Base-by-base conservation (phyloP, 2,329 filamentous ascomycete genomes). In the Epichloe festucae region DNA sequence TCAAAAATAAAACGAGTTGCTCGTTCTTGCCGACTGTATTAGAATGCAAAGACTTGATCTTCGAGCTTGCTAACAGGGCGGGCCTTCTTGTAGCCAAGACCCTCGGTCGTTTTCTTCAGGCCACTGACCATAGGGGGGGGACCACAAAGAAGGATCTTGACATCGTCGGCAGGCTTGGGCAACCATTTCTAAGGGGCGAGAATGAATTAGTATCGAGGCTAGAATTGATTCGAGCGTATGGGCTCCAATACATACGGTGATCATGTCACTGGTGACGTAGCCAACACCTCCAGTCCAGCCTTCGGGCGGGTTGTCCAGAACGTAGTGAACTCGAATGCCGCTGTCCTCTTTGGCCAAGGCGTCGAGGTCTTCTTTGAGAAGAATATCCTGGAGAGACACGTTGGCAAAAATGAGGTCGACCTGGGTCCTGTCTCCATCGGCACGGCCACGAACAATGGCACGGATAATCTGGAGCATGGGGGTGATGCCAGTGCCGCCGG, bases 111-210 rank as follows among this genome's bases (percentile, higher is more conserved):
- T 79, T 97, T 97, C 86, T 98, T 98, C 76, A 97, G 85, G 49
- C 89, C 91, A 63, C 85, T 87, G 57, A 97, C 79, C 93, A 98
- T 98, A 93, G 93, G 93, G 93, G 93, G 93, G 53, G 93, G 93
- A 51, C 93, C 93, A 66, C 93, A 98, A 59, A 97, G 78, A 54
- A 97, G 78, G 60, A 98, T 79, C 81, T 97, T 97, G 73, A 95
- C 84, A 63, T 97, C 90, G 53, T 77, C 73, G 52, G 88, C 87
- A 19, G 93, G 82, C 65, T 87, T 82, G 53, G 93, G 89, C 51
- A 97, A 79, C 68, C 77, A 83, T 76, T 87, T 80, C 84, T 55
- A 23, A 19, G 14, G 11, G 34, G 27, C 8, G 35, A 14, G 23
- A 39, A 21, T 5, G 27, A 2, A 44, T 44, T 27, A 50, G 48